Conservation (phyloP, 2,329 filamentous ascomycete genomes). For the Penicillium crustosum region DNA sequence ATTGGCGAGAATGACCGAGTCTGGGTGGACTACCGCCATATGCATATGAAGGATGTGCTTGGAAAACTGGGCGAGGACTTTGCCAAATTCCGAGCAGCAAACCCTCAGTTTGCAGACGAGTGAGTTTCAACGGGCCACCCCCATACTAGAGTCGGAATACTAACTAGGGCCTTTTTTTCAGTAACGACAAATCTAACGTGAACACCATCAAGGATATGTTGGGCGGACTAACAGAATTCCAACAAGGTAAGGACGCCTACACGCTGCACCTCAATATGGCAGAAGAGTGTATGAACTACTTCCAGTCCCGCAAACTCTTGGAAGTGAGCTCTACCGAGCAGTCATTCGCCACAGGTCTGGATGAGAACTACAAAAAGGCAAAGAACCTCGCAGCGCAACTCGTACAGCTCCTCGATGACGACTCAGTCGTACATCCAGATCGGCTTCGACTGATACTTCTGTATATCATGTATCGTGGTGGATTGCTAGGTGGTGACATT, state of each 20-base stretch:
- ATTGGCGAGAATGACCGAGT: slow-evolving; percentile 87
- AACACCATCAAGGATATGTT: slow-evolving; percentile 97
- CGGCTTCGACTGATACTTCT: slow-evolving; percentile 81
- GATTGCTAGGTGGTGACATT: slow-evolving; percentile 79
- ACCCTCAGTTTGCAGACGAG: slow-evolving; percentile 85
- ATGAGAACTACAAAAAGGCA: slow-evolving; percentile 87
- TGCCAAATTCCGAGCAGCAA: slow-evolving; percentile 83
- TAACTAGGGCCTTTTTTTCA: slow-evolving; percentile 25
- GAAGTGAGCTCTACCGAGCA: slow-evolving; percentile 90
- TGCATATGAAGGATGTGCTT: slow-evolving; percentile 97
- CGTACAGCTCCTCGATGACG: slow-evolving; percentile 84
- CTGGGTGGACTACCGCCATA: slow-evolving; percentile 91
- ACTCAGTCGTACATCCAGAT: slow-evolving; percentile 68
- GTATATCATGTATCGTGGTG: slow-evolving; percentile 83
- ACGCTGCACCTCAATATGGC: slow-evolving; percentile 95
- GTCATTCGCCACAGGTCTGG: slow-evolving; percentile 83
- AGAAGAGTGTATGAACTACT: slow-evolving; percentile 93
- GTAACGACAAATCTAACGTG: slow-evolving; percentile 69
- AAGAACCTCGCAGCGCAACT: slow-evolving; percentile 86
- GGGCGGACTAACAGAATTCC: slow-evolving; percentile 88
- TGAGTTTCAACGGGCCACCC: slow-evolving; percentile 25
- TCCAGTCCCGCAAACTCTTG: slow-evolving; percentile 77
- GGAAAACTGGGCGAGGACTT: slow-evolving; percentile 92
- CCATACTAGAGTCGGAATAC: neutral
- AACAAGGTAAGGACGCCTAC: slow-evolving; percentile 93